Conservation (phyloP, 1,284 basidiomycete genomes). For the Xerocomus amazonicus region DNA sequence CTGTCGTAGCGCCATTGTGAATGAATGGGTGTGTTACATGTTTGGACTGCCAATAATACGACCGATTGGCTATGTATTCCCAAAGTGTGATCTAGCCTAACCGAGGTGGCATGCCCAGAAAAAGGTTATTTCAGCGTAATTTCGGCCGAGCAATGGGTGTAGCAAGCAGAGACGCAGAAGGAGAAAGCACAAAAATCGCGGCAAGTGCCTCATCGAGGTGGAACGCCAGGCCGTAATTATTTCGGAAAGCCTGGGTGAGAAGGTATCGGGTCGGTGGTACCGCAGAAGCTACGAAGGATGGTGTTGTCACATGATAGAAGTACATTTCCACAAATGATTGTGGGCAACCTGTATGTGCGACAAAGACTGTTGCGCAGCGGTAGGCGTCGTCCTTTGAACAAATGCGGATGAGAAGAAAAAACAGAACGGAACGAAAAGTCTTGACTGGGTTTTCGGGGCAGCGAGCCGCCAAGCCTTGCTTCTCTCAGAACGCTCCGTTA, state of each 20-base stretch:
- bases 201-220: background rate
- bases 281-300: constrained; percentile 3
- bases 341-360: no score
- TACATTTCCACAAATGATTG: background rate
- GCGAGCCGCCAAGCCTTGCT: background rate
- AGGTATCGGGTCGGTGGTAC: background rate
- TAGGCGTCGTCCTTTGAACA: constrained; percentile 2
- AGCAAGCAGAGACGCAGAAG: background rate
- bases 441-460: background rate
- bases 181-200: background rate
- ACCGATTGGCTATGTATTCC: constrained; percentile 15
- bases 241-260: constrained; percentile 2
- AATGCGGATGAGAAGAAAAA: constrained; percentile 1
- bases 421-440: background rate
- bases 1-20: constrained; percentile 1
- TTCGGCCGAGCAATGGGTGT: constrained; percentile 2
- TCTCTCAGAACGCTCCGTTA: background rate
- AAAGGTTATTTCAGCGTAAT: background rate
- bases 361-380: background rate
- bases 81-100: constrained; percentile 7
- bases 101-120: background rate
- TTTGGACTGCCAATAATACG: constrained; percentile 14
- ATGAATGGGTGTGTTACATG: constrained; percentile 1
- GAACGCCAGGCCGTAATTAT: background rate
- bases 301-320: constrained; percentile 7